Evolutionary conservation across 2,329 filamentous ascomycete genomes (phyloP).

Genomic region (Aspergillus sp.): DNA sequence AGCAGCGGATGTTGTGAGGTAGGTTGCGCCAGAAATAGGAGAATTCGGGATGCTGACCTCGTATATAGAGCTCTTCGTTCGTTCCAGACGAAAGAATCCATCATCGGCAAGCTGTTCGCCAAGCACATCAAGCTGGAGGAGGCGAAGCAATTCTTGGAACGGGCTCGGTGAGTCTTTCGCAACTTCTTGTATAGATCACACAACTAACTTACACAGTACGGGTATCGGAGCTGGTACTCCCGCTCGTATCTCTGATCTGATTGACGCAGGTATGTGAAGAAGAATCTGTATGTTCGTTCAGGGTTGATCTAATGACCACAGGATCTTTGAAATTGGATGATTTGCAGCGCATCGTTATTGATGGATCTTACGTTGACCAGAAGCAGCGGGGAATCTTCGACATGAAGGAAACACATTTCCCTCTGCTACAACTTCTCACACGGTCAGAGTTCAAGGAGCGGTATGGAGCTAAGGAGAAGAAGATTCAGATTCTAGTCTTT

Average conservation of each 20-base stretch:
- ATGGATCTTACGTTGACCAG: slow-evolving; percentile 88
- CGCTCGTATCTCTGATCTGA: slow-evolving; percentile 73
- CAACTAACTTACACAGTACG: slow-evolving; percentile 52
- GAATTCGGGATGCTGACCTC: neutral
- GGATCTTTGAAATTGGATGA: slow-evolving; percentile 69
- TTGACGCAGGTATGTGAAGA: slow-evolving; percentile 68
- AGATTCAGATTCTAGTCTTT: slow-evolving; percentile 48
- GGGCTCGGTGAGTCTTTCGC: slow-evolving; percentile 47
- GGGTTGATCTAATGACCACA: slow-evolving; percentile 23
- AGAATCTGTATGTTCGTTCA: neutral
- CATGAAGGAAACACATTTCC: slow-evolving; percentile 88
- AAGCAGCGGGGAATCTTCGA: slow-evolving; percentile 94
- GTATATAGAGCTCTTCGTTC: slow-evolving; percentile 65
- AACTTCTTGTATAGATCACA: neutral
- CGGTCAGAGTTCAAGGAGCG: slow-evolving; percentile 68
- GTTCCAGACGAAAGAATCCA: slow-evolving; percentile 74
- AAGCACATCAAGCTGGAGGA: slow-evolving; percentile 97
- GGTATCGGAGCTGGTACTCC: slow-evolving; percentile 92
- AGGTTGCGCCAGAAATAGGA: slow-evolving; percentile 17
- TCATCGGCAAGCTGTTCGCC: slow-evolving; percentile 89
- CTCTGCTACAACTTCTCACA: slow-evolving; percentile 72
- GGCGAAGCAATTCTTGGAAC: slow-evolving; percentile 72
- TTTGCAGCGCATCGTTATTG: slow-evolving; percentile 78
- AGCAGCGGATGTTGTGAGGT: slow-evolving; percentile 80
- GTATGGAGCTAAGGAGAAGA: slow-evolving; percentile 59